Evolutionary conservation across 805 yeast genomes (phyloP), one percentile per base, ranked within the genome.

Genomic region (Ogataea degrootiae): DNA sequence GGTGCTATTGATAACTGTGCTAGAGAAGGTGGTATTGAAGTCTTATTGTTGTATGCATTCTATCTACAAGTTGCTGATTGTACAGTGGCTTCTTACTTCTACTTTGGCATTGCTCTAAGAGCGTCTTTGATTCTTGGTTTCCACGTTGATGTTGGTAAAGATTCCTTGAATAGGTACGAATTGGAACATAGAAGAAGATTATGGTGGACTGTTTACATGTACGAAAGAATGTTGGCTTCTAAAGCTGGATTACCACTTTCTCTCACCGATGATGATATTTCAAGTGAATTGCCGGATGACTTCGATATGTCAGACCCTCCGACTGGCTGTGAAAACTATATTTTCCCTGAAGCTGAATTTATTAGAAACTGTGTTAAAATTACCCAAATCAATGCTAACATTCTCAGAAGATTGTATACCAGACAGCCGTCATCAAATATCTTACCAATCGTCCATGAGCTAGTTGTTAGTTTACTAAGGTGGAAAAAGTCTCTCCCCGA

Each of bases 1-100:
- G 90, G 90, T n/a, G 85, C 89, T 6, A 77, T 86, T 42, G 91
- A 85, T 60, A 84, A 83, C 56, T 79, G 83, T 45, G 84, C 89
- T 1, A 78, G 83, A 56, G 90, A 84, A 60, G 91, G 92, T 36
- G 90, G 91, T 49, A 77, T 86, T 21, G 95, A 86, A 61, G 89
- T 84, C 2, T 70, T 85, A 69, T 63, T 86, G 23, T 66, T 86
- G 16, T 85, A 85, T 66, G 92, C 92, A 0, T 86, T 86, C 58
- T 86, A 83, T 60, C 67, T 86, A 31, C 95, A 86, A 62, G 92
- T 86, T 26, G 92, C 92, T 0, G 95, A 86, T 60, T 84, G 90
- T 59, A 86, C 91, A 1, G 83, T 85, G 7, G 86, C 91, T 0
- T 84, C 91, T 4, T 86, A 86, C 57, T 84, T 86, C 58, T 86